Evolutionary conservation across 2,329 filamentous ascomycete genomes (phyloP), one percentile per base, ranked within the genome.

Genomic region (Ascochyta lentis): DNA sequence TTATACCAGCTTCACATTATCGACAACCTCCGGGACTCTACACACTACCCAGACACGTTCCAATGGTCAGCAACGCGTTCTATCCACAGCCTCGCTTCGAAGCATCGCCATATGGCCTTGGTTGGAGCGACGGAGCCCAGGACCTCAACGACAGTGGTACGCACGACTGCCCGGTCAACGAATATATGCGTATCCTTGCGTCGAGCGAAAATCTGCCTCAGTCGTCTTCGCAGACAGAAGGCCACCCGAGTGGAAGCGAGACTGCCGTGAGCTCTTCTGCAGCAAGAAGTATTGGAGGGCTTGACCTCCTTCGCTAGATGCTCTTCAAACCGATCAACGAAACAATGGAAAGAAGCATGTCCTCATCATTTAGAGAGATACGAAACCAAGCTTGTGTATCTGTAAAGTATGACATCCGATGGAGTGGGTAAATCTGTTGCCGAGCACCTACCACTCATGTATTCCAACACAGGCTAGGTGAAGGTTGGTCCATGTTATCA

Each of bases 1-100:
- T 67, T 38, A 58, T 65, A 10, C 58, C 66, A 27, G 57, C 49
- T 22, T 59, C 63, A 24, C 54, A 61, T 22, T 61, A 63, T 26
- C 52, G 24, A 41, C 53, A 24, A 22, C 3, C n/a, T 19, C 19
- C 24, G 15, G 47, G 24, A 47, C 13, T 27, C n/a, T n/a, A 47
- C 8, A 13, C 16, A 13, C 9, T 13, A 6, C 37, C 45, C 2
- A 15, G 12, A 4, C 40, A 63, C 3, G 34, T 33, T 19, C 31
- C 47, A 9, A 43, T 59, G 13, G 59, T 54, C 27, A 54, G 29
- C 15, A 42, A 52, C 4, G 57, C 58, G 3, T 50, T 64, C 9
- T 63, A 61, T 27, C 34, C 16, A 15, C 16, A 56, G 1, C 40
- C 40, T 12, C 49, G 52, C 2, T 40, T 52, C 8, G 34, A 41